Conservation (phyloP, 768 basidiomycete species). For the Lyophyllum shimeji region DNA sequence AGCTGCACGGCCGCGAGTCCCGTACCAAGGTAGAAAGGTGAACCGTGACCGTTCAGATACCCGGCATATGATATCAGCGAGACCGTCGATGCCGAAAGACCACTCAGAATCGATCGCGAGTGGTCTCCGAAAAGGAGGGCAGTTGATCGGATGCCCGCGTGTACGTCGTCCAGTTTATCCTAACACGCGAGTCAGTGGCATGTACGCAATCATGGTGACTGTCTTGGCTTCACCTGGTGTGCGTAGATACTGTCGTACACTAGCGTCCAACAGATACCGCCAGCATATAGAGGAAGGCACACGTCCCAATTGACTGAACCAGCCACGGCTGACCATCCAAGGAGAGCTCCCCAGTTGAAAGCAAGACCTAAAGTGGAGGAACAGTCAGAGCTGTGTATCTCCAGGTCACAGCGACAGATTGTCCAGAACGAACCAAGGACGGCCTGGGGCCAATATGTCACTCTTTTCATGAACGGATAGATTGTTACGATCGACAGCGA, state of each 20-base stretch:
- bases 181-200: conserved; percentile 26
- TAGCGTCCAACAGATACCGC: conserved; percentile 90
- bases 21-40: conserved; percentile 78
- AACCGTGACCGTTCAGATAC: conserved; percentile 71
- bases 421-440: conserved; percentile 68
- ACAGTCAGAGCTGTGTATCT: background rate
- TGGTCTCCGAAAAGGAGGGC: conserved; percentile 85
- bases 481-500: conserved; percentile 84
- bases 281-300: conserved; percentile 85
- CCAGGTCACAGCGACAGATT: background rate
- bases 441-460: conserved; percentile 96
- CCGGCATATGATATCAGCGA: conserved; percentile 79
- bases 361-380: conserved; percentile 63
- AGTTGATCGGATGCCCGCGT: conserved; percentile 89
- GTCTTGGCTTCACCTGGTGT: conserved; percentile 66
- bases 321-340: conserved; percentile 95
- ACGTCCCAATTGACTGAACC: conserved; percentile 79
- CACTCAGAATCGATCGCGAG: conserved; percentile 73
- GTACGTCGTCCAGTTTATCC: conserved; percentile 92
- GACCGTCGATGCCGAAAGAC: conserved; percentile 72
- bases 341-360: conserved; percentile 96
- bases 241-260: conserved; percentile 98
- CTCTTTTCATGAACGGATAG: conserved; percentile 96
- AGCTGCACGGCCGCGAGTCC: conserved; percentile 75
- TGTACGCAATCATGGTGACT: background rate